Evolutionary conservation across 2,329 filamentous ascomycete genomes (phyloP).

Genomic region (Monosporascus sp.): DNA sequence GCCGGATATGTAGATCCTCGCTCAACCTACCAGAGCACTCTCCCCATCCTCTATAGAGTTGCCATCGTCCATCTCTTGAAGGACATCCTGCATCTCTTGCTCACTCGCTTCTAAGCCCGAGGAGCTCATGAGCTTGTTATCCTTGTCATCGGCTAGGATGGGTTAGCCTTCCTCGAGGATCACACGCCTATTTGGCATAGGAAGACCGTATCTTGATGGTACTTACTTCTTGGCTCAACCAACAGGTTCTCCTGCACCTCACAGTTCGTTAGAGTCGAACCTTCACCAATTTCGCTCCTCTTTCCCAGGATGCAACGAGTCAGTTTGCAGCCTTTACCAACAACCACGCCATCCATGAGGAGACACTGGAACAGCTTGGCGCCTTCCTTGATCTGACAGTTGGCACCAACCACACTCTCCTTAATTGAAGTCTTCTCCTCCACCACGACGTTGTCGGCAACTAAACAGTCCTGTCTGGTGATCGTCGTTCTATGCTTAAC

Average conservation of each 20-base stretch:
- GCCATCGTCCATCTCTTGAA: conserved; percentile 39
- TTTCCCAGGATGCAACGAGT: conserved; percentile 84
- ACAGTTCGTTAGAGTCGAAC: conserved; percentile 75
- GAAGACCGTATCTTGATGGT: not conserved
- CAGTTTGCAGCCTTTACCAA: conserved; percentile 79
- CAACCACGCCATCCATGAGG: conserved; percentile 84
- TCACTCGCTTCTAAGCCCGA: conserved; percentile 61
- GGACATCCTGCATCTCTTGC: conserved; percentile 52
- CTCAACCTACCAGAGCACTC: conserved; percentile 7
- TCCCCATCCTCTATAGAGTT: conserved; percentile 12
- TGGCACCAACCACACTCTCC: conserved; percentile 80
- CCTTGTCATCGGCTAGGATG: conserved; percentile 57
- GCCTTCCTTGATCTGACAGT: conserved; percentile 81
- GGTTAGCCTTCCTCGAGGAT: conserved; percentile 17
- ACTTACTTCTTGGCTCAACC: conserved; percentile 71
- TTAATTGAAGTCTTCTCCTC: conserved; percentile 91
- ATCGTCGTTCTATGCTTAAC: conserved; percentile 79
- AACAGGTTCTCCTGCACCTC: conserved; percentile 89
- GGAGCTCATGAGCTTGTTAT: conserved; percentile 63
- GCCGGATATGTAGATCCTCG: not conserved
- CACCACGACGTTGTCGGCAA: conserved; percentile 84
- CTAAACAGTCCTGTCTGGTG: conserved; percentile 72
- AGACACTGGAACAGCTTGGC: conserved; percentile 82
- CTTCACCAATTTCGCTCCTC: conserved; percentile 76
- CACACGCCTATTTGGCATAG: conserved; percentile 6